Evolutionary conservation across 2,329 filamentous ascomycete genomes (phyloP).

Genomic region (Cadophora luteo-olivacea): DNA sequence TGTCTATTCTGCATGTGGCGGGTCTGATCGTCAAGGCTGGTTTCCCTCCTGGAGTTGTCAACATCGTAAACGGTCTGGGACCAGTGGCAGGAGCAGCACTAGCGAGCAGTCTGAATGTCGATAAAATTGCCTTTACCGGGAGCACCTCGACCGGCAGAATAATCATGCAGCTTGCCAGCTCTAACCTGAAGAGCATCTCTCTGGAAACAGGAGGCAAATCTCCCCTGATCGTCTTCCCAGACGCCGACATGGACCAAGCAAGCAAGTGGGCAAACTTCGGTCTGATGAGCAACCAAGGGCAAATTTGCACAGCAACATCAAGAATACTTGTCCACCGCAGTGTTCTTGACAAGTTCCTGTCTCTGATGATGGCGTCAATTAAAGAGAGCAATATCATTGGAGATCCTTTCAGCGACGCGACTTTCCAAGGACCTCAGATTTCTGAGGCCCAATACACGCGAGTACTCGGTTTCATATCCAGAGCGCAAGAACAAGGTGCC

Average conservation of each 20-base stretch:
- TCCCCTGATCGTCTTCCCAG: slow-evolving; percentile 52
- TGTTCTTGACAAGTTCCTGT: slow-evolving; percentile 67
- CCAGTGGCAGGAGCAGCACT: slow-evolving; percentile 46
- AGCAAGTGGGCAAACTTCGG: slow-evolving; percentile 49
- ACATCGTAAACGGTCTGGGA: slow-evolving; percentile 50
- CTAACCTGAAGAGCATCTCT: slow-evolving; percentile 51
- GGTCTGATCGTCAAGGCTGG: slow-evolving; percentile 36
- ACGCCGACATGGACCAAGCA: slow-evolving; percentile 54
- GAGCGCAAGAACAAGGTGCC: slow-evolving; percentile 29
- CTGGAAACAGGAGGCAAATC: slow-evolving; percentile 53
- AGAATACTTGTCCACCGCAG: slow-evolving; percentile 70
- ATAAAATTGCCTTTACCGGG: slow-evolving; percentile 51
- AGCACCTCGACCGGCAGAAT: slow-evolving; percentile 47
- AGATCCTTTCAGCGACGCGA: slow-evolving; percentile 63
- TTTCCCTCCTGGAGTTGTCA: slow-evolving; percentile 49
- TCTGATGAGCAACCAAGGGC: slow-evolving; percentile 74
- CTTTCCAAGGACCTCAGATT: slow-evolving; percentile 64
- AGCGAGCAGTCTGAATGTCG: slow-evolving; percentile 48
- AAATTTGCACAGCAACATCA: slow-evolving; percentile 78
- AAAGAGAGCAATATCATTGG: slow-evolving; percentile 61
- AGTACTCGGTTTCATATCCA: slow-evolving; percentile 34
- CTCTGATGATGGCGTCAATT: slow-evolving; percentile 65
- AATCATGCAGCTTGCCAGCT: slow-evolving; percentile 49
- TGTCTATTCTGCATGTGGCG: slow-evolving; percentile 58
- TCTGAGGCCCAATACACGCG: slow-evolving; percentile 46